phyloP scores from a whole-genome alignment of 768 basidiomycete genomes.

The Russula sp. region DNA sequence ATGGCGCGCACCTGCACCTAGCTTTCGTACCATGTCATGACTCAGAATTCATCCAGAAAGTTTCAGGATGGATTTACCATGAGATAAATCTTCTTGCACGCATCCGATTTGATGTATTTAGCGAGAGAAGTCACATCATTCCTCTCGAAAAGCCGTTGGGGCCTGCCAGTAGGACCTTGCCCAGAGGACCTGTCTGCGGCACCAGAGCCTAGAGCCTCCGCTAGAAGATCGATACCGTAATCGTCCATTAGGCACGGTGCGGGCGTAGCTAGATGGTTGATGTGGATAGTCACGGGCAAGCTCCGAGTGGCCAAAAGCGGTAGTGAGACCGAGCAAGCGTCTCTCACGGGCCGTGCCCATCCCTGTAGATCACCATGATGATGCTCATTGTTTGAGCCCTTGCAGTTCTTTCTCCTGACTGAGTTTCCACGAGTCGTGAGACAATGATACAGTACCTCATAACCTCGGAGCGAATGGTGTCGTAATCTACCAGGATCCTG shows the following conservation, averaged over 20 bases:
- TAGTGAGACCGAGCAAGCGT: background rate
- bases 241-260: conserved; percentile 7
- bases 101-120: conserved; percentile 29
- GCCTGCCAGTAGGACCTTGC: background rate
- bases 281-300: background rate
- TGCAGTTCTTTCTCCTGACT: no score
- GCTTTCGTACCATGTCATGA: background rate
- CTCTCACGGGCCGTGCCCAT: background rate
- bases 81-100: conserved; percentile 29
- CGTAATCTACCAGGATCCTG: no score
- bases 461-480: no score
- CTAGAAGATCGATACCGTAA: conserved; percentile 6
- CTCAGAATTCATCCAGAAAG: background rate
- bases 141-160: conserved; percentile 3
- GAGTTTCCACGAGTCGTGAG: no score
- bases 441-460: no score
- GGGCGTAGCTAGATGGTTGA: background rate
- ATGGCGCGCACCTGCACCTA: conserved; percentile 22
- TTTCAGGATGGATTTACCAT: conserved; percentile 26
- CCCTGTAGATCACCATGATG: no score
- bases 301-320: background rate
- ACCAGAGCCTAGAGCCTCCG: background rate
- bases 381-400: no score
- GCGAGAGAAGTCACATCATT: conserved; percentile 27
- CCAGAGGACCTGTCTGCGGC: background rate